Conservation (phyloP, 495 filamentous ascomycete genomes). For the Sabuloglossum arenarium region DNA sequence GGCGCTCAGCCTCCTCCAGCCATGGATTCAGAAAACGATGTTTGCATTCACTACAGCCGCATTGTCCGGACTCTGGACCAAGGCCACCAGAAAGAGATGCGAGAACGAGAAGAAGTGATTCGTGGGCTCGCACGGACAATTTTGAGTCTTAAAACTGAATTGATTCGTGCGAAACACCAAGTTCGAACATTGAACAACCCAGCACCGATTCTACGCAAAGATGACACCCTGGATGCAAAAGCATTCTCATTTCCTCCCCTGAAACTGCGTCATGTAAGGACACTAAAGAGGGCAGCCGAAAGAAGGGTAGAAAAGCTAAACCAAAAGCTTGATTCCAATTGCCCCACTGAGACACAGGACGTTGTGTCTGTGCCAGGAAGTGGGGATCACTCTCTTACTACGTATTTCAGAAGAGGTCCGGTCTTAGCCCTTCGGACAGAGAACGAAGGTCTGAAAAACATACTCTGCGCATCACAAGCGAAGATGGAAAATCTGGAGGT, state of each 20-base stretch:
- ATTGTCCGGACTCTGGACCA: slow-evolving; percentile 15
- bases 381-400: background rate
- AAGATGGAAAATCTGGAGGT: background rate
- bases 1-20: slow-evolving; percentile 3
- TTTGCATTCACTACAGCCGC: slow-evolving; percentile 12
- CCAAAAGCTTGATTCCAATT: background rate
- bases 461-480: background rate
- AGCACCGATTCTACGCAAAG: background rate
- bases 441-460: background rate
- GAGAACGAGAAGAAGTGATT: slow-evolving; percentile 8
- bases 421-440: background rate
- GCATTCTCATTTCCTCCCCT: slow-evolving; percentile 2
- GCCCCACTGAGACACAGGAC: background rate
- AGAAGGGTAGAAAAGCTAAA: slow-evolving; percentile 3
- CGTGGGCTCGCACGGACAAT: slow-evolving; percentile 11
- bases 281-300: background rate
- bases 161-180: slow-evolving; percentile 1
- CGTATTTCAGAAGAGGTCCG: background rate
- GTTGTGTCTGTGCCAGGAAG: background rate
- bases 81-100: slow-evolving; percentile 11
- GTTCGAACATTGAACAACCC: background rate
- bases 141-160: slow-evolving; percentile 5
- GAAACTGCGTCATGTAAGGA: slow-evolving; percentile 1
- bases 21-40: slow-evolving; percentile 11
- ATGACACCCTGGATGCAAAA: background rate